A percentile compares a stretch with the other conserved stretches of the same genome.
phyloP scores from a whole-genome alignment of 164 flowering plant genomes.

The Nelumbo lutea region DNA sequence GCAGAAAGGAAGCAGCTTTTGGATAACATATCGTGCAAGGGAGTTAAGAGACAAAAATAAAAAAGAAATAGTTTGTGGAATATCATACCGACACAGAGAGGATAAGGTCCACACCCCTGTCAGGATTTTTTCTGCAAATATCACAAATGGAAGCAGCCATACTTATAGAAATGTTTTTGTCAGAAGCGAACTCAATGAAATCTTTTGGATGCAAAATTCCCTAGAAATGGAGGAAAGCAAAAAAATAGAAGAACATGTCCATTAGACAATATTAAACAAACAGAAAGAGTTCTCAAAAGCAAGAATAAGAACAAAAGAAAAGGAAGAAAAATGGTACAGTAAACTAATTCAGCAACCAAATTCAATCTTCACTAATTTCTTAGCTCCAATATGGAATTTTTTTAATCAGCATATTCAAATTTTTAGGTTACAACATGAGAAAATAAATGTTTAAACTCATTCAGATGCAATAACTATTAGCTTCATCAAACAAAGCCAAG shows the following conservation, averaged over 20 bases:
- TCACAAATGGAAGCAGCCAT: slow-evolving; percentile 83
- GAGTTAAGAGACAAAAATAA: slow-evolving; percentile 9
- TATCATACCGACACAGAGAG: slow-evolving; percentile 77
- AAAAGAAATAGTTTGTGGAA: background rate
- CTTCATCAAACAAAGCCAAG: too few species aligned
- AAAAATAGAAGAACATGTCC: slow-evolving; percentile 2
- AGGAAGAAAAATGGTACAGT: background rate
- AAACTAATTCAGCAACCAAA: background rate
- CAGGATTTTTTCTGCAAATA: slow-evolving; percentile 84
- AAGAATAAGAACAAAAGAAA: too few species aligned
- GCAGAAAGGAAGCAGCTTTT: background rate
- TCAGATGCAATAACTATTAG: too few species aligned
- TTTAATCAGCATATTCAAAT: too few species aligned
- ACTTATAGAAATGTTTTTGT: slow-evolving; percentile 53
- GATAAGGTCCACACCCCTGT: slow-evolving; percentile 96
- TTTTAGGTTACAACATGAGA: too few species aligned
- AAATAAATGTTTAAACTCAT: too few species aligned
- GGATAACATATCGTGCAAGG: slow-evolving; percentile 1
- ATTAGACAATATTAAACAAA: background rate
- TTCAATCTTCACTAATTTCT: background rate
- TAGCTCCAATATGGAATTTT: background rate
- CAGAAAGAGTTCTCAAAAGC: too few species aligned
- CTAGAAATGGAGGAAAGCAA: slow-evolving; percentile 22
- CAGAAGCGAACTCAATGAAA: slow-evolving; percentile 39
- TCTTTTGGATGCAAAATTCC: slow-evolving; percentile 54